A percentile compares a stretch with the other conserved stretches of the same genome.
Evolutionary conservation across 2,329 filamentous ascomycete genomes (phyloP).

Genomic region (Tolypocladium pustulatum): DNA sequence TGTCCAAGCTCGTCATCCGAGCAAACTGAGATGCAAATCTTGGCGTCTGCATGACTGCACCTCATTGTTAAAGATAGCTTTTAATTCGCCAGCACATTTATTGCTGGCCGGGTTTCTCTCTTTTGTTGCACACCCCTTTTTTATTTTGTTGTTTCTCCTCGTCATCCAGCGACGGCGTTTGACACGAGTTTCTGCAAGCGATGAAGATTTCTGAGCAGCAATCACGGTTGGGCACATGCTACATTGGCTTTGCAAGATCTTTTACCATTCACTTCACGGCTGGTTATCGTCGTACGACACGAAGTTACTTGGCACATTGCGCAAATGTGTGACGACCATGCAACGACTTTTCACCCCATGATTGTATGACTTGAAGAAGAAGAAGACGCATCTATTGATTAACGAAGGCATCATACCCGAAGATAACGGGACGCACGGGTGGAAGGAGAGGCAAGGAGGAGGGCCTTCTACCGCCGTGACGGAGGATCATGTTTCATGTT

Average conservation of each 20-base stretch:
- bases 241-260: slow-evolving; percentile 1
- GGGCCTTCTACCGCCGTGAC: background rate
- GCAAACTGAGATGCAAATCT: slow-evolving; percentile 51
- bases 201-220: slow-evolving; percentile 1
- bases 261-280: slow-evolving; percentile 17
- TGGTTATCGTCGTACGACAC: slow-evolving; percentile 21
- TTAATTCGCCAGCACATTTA: slow-evolving; percentile 8
- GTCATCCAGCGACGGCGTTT: slow-evolving; percentile 34
- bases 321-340: slow-evolving; percentile 24
- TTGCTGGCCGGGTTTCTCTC: slow-evolving; percentile 13
- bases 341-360: slow-evolving; percentile 10
- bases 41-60: background rate
- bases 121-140: slow-evolving; percentile 18
- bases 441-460: background rate
- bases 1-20: slow-evolving; percentile 91
- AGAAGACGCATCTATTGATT: slow-evolving; percentile 21
- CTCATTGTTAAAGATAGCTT: background rate
- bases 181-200: slow-evolving; percentile 22
- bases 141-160: slow-evolving; percentile 17
- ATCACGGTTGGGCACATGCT: background rate
- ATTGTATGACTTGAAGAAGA: slow-evolving; percentile 32
- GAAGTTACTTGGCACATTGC: slow-evolving; percentile 18
- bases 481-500: slow-evolving; percentile 18
- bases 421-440: background rate
- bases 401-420: background rate